Evolutionary conservation across 148 eudicot species (phyloP).

Genomic region (Bassia scoparia): DNA sequence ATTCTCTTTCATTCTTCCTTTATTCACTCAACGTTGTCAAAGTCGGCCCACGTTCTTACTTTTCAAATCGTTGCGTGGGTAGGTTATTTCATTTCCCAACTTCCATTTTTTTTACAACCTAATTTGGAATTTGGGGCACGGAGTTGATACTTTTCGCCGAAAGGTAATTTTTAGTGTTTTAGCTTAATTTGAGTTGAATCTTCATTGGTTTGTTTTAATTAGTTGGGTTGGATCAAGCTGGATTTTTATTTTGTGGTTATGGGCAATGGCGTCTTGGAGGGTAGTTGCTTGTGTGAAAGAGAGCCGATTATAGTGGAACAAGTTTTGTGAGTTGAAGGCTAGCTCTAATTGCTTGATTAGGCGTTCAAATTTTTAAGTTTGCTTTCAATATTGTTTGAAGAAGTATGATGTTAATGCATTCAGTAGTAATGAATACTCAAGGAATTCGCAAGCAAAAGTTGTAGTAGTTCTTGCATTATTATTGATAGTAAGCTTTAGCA

Average conservation of each 20-base stretch:
- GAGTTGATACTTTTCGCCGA: background rate
- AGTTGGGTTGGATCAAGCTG: slow-evolving; percentile 24
- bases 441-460: slow-evolving; percentile 62
- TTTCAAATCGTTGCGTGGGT: no score
- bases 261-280: no score
- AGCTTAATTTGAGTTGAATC: background rate
- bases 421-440: slow-evolving; percentile 38
- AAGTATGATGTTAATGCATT: slow-evolving; percentile 48
- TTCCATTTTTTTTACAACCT: no score
- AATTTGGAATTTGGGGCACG: no score
- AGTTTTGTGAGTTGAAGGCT: slow-evolving; percentile 22
- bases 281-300: background rate
- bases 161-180: background rate
- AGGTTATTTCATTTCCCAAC: no score
- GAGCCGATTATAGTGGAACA: background rate
- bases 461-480: slow-evolving; percentile 71
- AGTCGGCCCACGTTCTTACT: no score
- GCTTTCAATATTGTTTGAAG: slow-evolving; percentile 16
- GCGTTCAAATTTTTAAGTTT: background rate
- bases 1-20: no score
- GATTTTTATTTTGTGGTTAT: slow-evolving; percentile 3
- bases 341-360: slow-evolving; percentile 14
- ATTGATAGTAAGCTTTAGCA: slow-evolving; percentile 33
- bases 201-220: background rate
- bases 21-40: no score